Percentiles rank a stretch among this genome's conserved stretches.
Conservation (phyloP, 805 yeast genomes). For the Candida ulmi region DNA sequence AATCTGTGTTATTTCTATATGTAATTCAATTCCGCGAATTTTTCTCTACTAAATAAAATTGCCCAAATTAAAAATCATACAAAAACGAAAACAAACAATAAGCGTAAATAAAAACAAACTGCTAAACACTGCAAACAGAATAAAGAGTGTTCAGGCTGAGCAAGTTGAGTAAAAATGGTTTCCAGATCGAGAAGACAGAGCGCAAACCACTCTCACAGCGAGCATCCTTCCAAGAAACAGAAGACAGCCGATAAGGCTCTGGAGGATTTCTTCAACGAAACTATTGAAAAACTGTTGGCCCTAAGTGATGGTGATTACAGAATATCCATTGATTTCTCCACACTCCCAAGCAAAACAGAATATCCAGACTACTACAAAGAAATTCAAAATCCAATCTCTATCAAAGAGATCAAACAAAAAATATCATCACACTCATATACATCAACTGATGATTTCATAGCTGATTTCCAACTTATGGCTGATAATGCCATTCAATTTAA, state of each 20-base stretch:
- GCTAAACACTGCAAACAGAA: not conserved
- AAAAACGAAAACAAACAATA: too few species aligned
- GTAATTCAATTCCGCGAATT: too few species aligned
- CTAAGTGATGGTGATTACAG: constrained; percentile 30
- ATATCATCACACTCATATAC: constrained; percentile 31
- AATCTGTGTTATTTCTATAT: too few species aligned
- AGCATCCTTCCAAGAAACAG: constrained; percentile 11
- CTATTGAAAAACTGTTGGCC: constrained; percentile 28
- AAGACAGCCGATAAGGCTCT: constrained; percentile 12
- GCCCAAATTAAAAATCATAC: too few species aligned
- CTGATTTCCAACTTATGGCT: constrained; percentile 64
- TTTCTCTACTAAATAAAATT: too few species aligned
- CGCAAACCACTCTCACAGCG: not conserved
- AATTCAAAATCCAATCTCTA: constrained; percentile 60
- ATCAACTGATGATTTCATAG: constrained; percentile 35
- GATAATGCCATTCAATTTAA: constrained; percentile 71
- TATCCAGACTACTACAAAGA: constrained; percentile 78
- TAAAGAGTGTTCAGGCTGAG: not conserved
- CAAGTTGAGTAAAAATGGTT: not conserved
- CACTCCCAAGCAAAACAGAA: constrained; percentile 64
- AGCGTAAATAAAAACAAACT: too few species aligned
- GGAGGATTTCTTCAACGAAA: constrained; percentile 25
- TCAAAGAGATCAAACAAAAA: constrained; percentile 56
- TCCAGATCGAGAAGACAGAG: not conserved
- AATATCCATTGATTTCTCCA: constrained; percentile 46